Base-by-base conservation (phyloP, 2,329 filamentous ascomycete species). In the Colletotrichum limetticola region DNA sequence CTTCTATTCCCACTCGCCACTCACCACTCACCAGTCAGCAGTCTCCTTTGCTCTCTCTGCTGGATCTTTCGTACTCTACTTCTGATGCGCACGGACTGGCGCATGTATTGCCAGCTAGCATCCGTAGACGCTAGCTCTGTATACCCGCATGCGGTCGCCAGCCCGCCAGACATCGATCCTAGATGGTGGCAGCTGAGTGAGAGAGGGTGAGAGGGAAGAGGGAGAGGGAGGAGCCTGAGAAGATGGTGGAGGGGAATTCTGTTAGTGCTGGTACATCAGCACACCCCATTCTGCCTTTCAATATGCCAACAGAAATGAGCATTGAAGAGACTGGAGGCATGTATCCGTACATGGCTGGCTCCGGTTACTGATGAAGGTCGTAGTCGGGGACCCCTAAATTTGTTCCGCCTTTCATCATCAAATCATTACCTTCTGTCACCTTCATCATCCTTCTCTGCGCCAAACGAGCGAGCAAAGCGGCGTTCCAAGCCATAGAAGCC, bases 311-410 rank as follows among this genome's bases (percentile, higher is more conserved):
- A 49, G 42, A 49, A 49, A 42, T 57, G 30, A 19, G 32, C 32
- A 56, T 37, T 42, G 26, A 57, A 6, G 52, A 60, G 37, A 60
- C n/a, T 32, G 42, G 42, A 42, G 35, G 16, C 42, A 52, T 35
- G 56, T 67, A 67, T 56, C 19, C 37, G 5, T 42, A 42, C 37
- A 42, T 42, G 37, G 37, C 37, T 49, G 42, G 19, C 42, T 49
- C 42, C 19, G 30, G 12, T 6, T 42, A 42, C 37, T 16, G 37
- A 42, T n/a, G 11, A 2, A 52, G 16, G 60, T 53, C 19, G 59
- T n/a, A 61, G 63, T 57, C 32, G 63, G 64, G 55, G 68, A 61
- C 35, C 68, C 57, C 56, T 61, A 67, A 57, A 49, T 35, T 32
- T n/a, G 28, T 26, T 46, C 68, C 32, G 32, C 8, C 35, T 5